Evolutionary conservation across 2,329 filamentous ascomycete genomes (phyloP), one percentile per base, ranked within the genome.

Genomic region (Pseudogymnoascus sp.): DNA sequence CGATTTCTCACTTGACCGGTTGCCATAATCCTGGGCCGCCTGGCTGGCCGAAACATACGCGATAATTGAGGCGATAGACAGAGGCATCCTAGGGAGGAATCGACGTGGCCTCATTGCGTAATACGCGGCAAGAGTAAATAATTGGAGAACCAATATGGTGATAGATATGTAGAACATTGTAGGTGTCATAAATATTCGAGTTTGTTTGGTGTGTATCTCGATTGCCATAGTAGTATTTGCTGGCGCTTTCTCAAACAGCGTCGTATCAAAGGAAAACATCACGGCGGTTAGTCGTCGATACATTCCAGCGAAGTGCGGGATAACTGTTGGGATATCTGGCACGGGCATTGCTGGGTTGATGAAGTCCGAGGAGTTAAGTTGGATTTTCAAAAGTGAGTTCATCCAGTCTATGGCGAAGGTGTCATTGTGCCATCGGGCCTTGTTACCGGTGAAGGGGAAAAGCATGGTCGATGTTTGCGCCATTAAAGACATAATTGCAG

Each of bases 61-160:
- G 0, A 85, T 69, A 0, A 80, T 65, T 0, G 80, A 77, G 0
- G 76, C 83, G 0, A 85, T 73, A 0, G 75, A 80, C 0, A 79
- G 81, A 0, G 83, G 84, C 70, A 86, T 72, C 0, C 80, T 73
- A 0, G 82, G 78, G 0, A 86, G 72, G 18, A 80, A 78, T 2
- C 73, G 72, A 1, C 73, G 74, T 0, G 80, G 75, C 0, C 78
- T 67, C 0, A 72, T 66, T 0, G 70, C 11, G 62, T 84, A 86
- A 4, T 84, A 74, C 0, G 73, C 0, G 0, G 77, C n/a, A 0
- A 78, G 76, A 0, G 79, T 76, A 0, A 79, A 6, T 0, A 78
- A 66, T 47, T 84, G 80, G 0, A 78, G 18, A 0, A 56, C 66
- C 0, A 86, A 65, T 0, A 85, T 77, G 0, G 63, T 65, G 5